These are phyloP conservation scores for Dothistroma septosporum DNA, from an alignment of 2,329 filamentous ascomycete genomes.

Conservation along the genomic window DNA sequence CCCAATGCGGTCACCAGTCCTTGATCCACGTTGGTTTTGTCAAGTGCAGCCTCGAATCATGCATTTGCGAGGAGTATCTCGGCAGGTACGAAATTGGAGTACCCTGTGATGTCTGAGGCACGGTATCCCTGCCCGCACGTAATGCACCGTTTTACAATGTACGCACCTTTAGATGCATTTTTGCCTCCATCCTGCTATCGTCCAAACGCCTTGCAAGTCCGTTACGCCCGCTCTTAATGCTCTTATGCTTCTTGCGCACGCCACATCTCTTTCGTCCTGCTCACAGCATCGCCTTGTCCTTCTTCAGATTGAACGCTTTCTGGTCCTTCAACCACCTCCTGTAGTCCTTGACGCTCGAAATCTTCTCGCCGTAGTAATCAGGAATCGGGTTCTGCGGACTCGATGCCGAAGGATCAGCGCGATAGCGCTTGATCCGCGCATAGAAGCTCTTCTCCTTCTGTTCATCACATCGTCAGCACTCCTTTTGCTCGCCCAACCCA, in stretches of 20 bases:
- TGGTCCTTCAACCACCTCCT: slow-evolving; percentile 97
- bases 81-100: not conserved
- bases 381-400: slow-evolving; percentile 90
- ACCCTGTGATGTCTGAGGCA: not conserved
- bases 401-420: slow-evolving; percentile 84
- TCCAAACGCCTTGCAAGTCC: slow-evolving; percentile 4
- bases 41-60: too few species aligned
- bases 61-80: too few species aligned
- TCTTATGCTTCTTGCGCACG: not conserved
- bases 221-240: slow-evolving; percentile 8
- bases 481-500: not conserved
- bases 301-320: slow-evolving; percentile 85
- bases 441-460: slow-evolving; percentile 95
- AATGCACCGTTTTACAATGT: slow-evolving; percentile 2
- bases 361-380: slow-evolving; percentile 98
- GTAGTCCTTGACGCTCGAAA: slow-evolving; percentile 86
- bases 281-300: slow-evolving; percentile 64
- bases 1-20: too few species aligned
- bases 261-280: not conserved
- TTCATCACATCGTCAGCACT: slow-evolving; percentile 10
- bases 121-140: not conserved
- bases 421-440: slow-evolving; percentile 81
- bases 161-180: not conserved
- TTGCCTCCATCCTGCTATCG: not conserved
- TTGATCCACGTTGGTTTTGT: too few species aligned